Conservation (phyloP, 2,329 filamentous ascomycete genomes). For the Tolypocladium inflatum region DNA sequence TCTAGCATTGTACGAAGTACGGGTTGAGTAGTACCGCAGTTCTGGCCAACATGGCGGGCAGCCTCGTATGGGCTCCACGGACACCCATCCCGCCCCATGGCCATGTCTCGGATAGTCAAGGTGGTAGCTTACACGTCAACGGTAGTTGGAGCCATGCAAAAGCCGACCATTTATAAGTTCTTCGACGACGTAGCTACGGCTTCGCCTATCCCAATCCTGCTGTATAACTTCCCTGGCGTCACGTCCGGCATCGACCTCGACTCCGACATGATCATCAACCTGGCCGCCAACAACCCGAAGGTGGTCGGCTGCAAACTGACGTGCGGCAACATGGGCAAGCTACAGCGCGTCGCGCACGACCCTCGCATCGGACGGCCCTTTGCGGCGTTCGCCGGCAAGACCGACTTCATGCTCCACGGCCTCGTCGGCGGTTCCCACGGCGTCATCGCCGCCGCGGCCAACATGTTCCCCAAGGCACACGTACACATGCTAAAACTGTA, state of each 20-base stretch:
- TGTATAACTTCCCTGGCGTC: constrained; percentile 59
- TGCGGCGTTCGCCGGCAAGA: constrained; percentile 26
- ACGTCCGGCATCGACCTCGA: constrained; percentile 51
- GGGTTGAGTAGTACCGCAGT: background rate
- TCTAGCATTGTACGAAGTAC: no score
- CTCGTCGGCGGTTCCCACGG: constrained; percentile 29
- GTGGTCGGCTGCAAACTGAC: constrained; percentile 57
- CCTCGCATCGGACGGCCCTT: constrained; percentile 18
- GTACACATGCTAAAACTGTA: constrained; percentile 23
- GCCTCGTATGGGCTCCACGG: no score
- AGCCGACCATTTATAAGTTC: constrained; percentile 9
- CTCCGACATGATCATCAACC: constrained; percentile 46
- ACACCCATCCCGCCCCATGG: background rate
- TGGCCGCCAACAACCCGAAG: constrained; percentile 41
- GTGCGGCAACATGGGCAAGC: constrained; percentile 56
- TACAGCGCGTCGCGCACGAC: constrained; percentile 38
- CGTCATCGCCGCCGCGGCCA: constrained; percentile 30
- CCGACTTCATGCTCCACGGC: constrained; percentile 31
- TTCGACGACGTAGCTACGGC: constrained; percentile 54
- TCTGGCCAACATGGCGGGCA: background rate
- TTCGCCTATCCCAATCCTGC: constrained; percentile 50
- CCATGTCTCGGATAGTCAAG: background rate
- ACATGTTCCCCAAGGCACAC: constrained; percentile 28
- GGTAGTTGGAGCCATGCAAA: background rate
- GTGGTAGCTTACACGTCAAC: background rate